Evolutionary conservation across 805 yeast species (phyloP).

Genomic region (Candida manassasensis): DNA sequence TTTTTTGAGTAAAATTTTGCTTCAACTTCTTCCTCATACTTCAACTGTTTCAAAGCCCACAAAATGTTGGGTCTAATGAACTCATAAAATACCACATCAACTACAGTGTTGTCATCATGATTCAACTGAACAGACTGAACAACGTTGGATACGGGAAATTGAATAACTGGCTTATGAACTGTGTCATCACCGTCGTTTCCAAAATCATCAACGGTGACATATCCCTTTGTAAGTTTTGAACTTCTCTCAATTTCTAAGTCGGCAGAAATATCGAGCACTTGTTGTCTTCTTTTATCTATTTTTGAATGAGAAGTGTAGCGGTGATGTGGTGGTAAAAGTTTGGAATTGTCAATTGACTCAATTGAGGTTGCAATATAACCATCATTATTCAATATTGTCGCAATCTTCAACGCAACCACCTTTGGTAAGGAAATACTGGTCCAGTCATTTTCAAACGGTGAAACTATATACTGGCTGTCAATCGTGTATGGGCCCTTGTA

Average conservation of each 20-base stretch:
- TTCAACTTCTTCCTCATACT: constrained; percentile 12
- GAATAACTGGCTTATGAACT: constrained; percentile 57
- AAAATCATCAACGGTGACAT: constrained; percentile 76
- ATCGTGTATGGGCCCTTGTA: constrained; percentile 78
- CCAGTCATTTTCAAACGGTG: constrained; percentile 86
- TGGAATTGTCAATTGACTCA: constrained; percentile 9
- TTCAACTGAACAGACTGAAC: constrained; percentile 47
- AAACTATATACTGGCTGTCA: constrained; percentile 75
- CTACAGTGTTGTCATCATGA: constrained; percentile 21
- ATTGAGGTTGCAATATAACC: constrained; percentile 34
- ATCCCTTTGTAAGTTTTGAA: constrained; percentile 52
- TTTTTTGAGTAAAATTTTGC: constrained; percentile 24
- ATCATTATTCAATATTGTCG: constrained; percentile 52
- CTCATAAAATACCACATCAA: constrained; percentile 75
- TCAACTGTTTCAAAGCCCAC: constrained; percentile 27
- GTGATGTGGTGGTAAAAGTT: constrained; percentile 23
- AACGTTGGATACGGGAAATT: constrained; percentile 73
- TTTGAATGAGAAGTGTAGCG: constrained; percentile 1
- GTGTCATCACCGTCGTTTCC: constrained; percentile 86
- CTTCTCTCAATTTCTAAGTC: neutral
- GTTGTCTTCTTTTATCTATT: constrained; percentile 3
- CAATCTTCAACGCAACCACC: constrained; percentile 49
- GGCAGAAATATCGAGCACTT: neutral
- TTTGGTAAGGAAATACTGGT: constrained; percentile 57
- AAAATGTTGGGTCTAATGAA: constrained; percentile 49